A percentile compares a stretch with the other conserved stretches of the same genome.
These are phyloP conservation scores for Mycena filopes DNA, from an alignment of 768 basidiomycete species.

Conservation along the genomic window DNA sequence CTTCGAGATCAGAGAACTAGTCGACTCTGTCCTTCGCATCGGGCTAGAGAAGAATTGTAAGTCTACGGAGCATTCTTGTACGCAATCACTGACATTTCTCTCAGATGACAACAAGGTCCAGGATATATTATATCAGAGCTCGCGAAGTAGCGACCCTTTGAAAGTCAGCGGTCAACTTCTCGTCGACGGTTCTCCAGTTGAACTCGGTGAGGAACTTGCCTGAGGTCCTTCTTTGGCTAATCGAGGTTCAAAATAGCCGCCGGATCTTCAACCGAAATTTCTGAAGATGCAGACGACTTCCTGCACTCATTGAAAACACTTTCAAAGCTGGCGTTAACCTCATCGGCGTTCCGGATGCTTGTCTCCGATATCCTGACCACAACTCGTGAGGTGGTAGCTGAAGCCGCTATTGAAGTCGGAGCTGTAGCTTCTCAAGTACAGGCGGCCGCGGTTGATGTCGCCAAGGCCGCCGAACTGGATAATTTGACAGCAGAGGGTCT, in stretches of 20 bases:
- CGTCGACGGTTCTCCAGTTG: slow-evolving; percentile 28
- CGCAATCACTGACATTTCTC: background rate
- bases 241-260: background rate
- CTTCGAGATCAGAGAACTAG: slow-evolving; percentile 39
- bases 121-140: slow-evolving; percentile 46
- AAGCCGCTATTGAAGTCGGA: slow-evolving; percentile 45
- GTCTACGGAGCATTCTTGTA: slow-evolving; percentile 5
- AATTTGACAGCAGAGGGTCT: slow-evolving; percentile 35
- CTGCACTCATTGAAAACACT: slow-evolving; percentile 43
- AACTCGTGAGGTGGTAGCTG: slow-evolving; percentile 44
- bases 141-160: slow-evolving; percentile 35
- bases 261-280: slow-evolving; percentile 39
- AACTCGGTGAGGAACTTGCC: slow-evolving; percentile 26
- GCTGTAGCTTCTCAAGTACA: slow-evolving; percentile 44
- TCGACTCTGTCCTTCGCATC: slow-evolving; percentile 47
- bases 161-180: slow-evolving; percentile 33
- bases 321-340: slow-evolving; percentile 42
- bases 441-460: slow-evolving; percentile 45
- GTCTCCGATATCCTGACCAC: slow-evolving; percentile 46
- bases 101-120: slow-evolving; percentile 52
- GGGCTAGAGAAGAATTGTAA: slow-evolving; percentile 52
- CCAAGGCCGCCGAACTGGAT: slow-evolving; percentile 34
- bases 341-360: slow-evolving; percentile 48
- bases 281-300: slow-evolving; percentile 42
- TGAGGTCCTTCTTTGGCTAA: background rate